These are phyloP conservation scores for Pilaira anomala DNA, from an alignment of 192 early-diverging fungal species.

Conservation along the genomic window DNA sequence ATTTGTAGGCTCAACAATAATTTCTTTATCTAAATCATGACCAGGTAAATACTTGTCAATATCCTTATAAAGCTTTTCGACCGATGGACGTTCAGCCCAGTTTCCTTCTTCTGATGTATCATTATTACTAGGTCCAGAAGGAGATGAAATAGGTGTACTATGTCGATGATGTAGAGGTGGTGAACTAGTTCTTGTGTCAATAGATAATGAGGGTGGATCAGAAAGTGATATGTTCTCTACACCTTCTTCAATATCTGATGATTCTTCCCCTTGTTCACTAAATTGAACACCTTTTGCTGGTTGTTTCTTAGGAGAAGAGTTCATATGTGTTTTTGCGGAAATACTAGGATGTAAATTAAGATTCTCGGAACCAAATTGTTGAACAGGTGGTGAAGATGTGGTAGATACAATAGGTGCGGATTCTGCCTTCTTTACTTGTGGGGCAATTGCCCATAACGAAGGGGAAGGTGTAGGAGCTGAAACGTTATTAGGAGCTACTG, in stretches of 20 bases:
- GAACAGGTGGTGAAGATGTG: not conserved
- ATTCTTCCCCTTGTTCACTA: not conserved
- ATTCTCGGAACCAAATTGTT: slow-evolving; percentile 4
- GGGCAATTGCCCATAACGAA: not conserved
- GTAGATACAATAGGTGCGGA: not conserved
- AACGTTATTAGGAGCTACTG: slow-evolving; percentile 9
- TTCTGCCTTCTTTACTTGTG: not conserved
- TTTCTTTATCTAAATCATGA: slow-evolving; percentile 73
- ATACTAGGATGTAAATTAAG: slow-evolving; percentile 13
- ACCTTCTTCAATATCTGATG: not conserved
- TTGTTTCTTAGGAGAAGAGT: not conserved
- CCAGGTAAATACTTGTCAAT: slow-evolving; percentile 70
- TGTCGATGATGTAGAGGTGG: not conserved
- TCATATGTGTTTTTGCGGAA: not conserved
- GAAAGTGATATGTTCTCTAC: not conserved
- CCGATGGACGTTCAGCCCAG: slow-evolving; percentile 59
- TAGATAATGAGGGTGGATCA: not conserved
- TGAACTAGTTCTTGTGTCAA: not conserved
- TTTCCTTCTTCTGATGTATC: slow-evolving; percentile 36
- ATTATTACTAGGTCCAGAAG: not conserved
- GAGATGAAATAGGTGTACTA: not conserved
- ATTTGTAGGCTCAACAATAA: slow-evolving; percentile 42
- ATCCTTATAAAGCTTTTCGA: slow-evolving; percentile 64
- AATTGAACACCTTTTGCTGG: slow-evolving; percentile 10
- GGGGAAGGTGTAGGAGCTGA: slow-evolving; percentile 11